phyloP scores from a whole-genome alignment of 345 rosid species.

The Lumnitzera racemosa region DNA sequence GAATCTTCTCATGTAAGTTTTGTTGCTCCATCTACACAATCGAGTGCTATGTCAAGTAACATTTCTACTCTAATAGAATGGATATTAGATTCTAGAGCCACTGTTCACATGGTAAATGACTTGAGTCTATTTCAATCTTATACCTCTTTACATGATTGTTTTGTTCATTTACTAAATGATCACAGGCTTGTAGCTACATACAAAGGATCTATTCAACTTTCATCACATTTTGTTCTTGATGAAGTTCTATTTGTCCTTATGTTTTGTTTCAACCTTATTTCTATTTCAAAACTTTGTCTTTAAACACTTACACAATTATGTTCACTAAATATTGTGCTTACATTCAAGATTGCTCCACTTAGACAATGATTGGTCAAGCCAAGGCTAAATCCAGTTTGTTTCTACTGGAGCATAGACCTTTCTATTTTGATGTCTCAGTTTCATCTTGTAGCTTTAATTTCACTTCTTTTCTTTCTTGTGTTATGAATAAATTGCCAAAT shows the following conservation, averaged over 20 bases:
- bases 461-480: too few relatives aligned
- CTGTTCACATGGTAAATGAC: not conserved
- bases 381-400: too few relatives aligned
- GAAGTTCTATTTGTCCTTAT: not conserved
- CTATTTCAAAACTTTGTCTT: not conserved
- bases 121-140: not conserved
- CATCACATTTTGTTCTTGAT: not conserved
- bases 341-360: not conserved
- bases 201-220: not conserved
- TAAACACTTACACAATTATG: not conserved
- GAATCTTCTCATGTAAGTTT: too few relatives aligned
- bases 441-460: too few relatives aligned
- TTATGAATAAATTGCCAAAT: too few relatives aligned
- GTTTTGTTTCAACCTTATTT: not conserved
- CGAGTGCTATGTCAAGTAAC: not conserved
- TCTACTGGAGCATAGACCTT: too few relatives aligned
- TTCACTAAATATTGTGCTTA: not conserved
- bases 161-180: not conserved
- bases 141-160: not conserved
- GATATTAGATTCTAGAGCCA: not conserved
- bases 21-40: too few relatives aligned
- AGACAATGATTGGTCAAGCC: not conserved
- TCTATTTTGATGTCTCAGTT: too few relatives aligned
- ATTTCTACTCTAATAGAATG: not conserved
- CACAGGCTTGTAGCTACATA: not conserved